Conservation (phyloP, 306 rosid species). For the Castanea crenata region DNA sequence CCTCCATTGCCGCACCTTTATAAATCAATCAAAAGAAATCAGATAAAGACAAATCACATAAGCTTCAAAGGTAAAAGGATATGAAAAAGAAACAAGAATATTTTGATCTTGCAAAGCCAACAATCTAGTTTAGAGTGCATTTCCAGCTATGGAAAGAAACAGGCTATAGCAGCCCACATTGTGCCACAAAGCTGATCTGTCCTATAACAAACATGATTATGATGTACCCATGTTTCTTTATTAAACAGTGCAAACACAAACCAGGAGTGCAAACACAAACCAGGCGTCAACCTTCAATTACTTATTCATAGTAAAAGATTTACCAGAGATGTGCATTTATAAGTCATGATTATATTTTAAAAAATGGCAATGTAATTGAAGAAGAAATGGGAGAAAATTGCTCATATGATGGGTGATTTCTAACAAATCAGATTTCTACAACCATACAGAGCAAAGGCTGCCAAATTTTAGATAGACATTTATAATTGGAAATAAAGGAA, state of each 20-base stretch:
- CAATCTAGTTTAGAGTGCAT: background rate
- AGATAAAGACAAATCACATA: background rate
- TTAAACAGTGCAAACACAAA: background rate
- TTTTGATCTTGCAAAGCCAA: background rate
- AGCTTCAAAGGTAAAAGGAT: slow-evolving; percentile 7
- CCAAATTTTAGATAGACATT: background rate
- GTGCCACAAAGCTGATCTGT: background rate
- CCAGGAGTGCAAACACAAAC: background rate
- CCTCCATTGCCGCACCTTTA: slow-evolving; percentile 83
- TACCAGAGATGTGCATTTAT: background rate
- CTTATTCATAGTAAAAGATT: background rate
- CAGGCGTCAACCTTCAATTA: background rate
- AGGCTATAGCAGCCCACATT: background rate
- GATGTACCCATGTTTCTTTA: background rate
- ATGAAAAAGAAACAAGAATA: background rate
- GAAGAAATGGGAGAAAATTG: background rate
- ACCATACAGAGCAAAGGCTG: background rate
- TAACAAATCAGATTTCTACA: background rate
- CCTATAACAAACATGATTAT: background rate
- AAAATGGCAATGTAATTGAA: background rate
- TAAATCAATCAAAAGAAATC: slow-evolving; percentile 5
- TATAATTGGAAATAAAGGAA: background rate
- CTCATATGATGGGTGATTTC: background rate
- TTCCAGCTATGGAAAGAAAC: background rate
- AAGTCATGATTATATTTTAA: background rate